Base-by-base conservation (phyloP, 1,139 yeast genomes). In the Candida mesenterica region DNA sequence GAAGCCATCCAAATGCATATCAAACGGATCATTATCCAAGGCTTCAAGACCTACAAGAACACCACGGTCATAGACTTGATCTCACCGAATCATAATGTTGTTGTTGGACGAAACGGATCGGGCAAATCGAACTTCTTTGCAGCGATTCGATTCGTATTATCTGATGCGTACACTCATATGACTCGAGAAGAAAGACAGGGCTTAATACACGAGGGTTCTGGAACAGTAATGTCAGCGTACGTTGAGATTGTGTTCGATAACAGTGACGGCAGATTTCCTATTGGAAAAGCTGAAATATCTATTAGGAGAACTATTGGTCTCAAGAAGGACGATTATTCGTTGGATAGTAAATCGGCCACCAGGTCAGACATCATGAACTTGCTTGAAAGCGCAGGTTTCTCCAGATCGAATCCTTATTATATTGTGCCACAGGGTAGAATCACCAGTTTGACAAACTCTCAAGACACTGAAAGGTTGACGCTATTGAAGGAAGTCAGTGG, bases 401-500 rank as follows among this genome's bases (percentile, higher is more conserved):
- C 96, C 1, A 73, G 87, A 41, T 81, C 90, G 3, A 90, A 89
- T 46, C 97, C 97, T 0, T 92, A 90, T 59, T 92, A 92, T 58
- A 90, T 92, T 49, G 98, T 92, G 3, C 98, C 98, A 1, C 99
- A 92, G 59, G 99, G 99, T 12, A 73, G 87, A 49, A 87, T 89
- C 49, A 81, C 90, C 0, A 73, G 84, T 1, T 68, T 92, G 41
- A 92, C 98, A 0, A 89, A 89, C 54, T 92, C 97, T 1, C 84
- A 85, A 48, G 96, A 89, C 55, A 56, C 75, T 3, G 97, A 90
- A 53, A 72, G 97, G 41, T 67, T 92, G 39, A 72, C 78, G 22
- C 65, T 90, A 28, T 66, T 92, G 45, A 89, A 92, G 49, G 96
- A 89, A 53, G 96, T 90, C 22, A 94, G 97, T 34, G 99, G 99